Conservation (phyloP, 495 filamentous ascomycete species). For the Lasiosphaeria miniovina region DNA sequence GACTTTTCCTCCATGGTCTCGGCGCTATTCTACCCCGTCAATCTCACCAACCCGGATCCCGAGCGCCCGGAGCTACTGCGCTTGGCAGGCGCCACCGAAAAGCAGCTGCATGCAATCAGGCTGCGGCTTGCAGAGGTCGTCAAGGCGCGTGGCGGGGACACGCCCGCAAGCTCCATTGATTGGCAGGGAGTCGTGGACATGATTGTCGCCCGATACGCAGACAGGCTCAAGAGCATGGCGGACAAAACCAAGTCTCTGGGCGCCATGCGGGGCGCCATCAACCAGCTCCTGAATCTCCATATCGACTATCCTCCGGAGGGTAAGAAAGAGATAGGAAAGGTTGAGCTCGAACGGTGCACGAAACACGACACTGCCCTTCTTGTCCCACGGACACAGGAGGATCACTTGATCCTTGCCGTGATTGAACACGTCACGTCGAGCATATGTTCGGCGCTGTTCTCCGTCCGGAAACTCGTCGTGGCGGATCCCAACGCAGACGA, state of each 20-base stretch:
- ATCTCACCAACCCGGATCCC: conserved; percentile 50
- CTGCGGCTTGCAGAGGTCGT: conserved; percentile 43
- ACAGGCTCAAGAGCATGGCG: conserved; percentile 49
- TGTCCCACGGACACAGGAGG: conserved; percentile 29
- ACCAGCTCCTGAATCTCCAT: conserved; percentile 46
- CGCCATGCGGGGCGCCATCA: conserved; percentile 44
- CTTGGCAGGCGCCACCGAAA: conserved; percentile 34
- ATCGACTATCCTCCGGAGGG: conserved; percentile 46
- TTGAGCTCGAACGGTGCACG: conserved; percentile 48
- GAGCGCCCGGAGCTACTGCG: conserved; percentile 43
- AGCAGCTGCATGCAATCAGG: conserved; percentile 41
- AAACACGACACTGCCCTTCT: conserved; percentile 39
- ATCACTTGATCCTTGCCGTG: conserved; percentile 38
- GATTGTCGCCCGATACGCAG: conserved; percentile 56
- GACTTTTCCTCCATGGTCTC: conserved; percentile 63
- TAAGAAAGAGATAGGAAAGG: conserved; percentile 25
- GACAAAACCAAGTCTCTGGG: conserved; percentile 31
- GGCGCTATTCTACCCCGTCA: conserved; percentile 52
- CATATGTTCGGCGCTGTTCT: conserved; percentile 52
- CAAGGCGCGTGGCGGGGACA: conserved; percentile 14
- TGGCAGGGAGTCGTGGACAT: conserved; percentile 64
- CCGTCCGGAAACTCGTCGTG: conserved; percentile 30
- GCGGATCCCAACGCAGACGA: conserved; percentile 17
- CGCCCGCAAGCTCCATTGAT: conserved; percentile 32
- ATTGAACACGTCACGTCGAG: conserved; percentile 44